These are phyloP conservation scores for Pisolithus tinctorius DNA, from an alignment of 768 basidiomycete species.

Conservation along the genomic window DNA sequence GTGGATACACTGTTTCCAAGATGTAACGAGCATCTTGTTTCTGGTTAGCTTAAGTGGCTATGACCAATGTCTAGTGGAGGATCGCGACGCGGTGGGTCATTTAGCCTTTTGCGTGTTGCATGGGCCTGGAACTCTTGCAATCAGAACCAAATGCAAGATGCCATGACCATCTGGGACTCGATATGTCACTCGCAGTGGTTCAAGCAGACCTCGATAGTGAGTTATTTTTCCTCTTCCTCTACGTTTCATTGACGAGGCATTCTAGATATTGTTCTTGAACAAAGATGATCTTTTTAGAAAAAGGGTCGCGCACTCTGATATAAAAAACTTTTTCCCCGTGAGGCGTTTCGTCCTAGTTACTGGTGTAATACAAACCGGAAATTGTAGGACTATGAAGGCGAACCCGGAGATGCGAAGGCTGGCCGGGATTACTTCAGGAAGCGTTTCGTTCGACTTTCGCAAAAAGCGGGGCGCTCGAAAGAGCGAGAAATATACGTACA, in stretches of 20 bases:
- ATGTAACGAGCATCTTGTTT: conserved; percentile 90
- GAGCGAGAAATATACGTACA: conserved; percentile 92
- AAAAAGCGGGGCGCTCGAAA: conserved; percentile 78
- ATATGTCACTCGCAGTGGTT: conserved; percentile 99
- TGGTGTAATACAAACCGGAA: neutral
- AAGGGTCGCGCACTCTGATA: conserved; percentile 77
- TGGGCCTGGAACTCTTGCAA: neutral
- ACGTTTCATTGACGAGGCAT: neutral
- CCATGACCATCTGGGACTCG: conserved; percentile 97
- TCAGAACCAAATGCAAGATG: conserved; percentile 98
- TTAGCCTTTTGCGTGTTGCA: neutral
- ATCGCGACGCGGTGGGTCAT: conserved; percentile 73
- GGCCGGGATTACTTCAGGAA: conserved; percentile 89
- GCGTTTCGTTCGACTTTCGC: conserved; percentile 74
- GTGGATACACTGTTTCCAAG: conserved; percentile 94
- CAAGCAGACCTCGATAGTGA: conserved; percentile 84
- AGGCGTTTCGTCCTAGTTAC: conserved; percentile 11
- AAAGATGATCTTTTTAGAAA: conserved; percentile 90
- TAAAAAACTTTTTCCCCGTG: conserved; percentile 86
- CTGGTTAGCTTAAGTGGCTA: conserved; percentile 88
- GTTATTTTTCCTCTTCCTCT: conserved; percentile 19
- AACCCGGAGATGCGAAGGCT: conserved; percentile 59
- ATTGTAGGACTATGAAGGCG: conserved; percentile 76
- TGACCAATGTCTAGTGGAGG: conserved; percentile 91
- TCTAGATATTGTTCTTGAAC: conserved; percentile 88